Evolutionary conservation across 371 early-diverging fungal species (phyloP).

Genomic region (Haplosporangium sp.): DNA sequence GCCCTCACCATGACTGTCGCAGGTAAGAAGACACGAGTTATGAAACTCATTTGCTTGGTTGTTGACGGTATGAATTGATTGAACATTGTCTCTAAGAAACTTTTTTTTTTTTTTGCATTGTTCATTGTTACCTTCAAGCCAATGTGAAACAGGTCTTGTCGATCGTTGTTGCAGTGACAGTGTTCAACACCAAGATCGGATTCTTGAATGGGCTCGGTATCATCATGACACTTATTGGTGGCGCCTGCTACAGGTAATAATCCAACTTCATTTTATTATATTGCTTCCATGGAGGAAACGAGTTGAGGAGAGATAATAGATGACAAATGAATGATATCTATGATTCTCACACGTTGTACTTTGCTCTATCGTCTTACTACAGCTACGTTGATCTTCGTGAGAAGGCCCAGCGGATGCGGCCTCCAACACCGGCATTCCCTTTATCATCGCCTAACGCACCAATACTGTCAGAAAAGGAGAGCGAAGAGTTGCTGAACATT

Average conservation of each 20-base stretch:
- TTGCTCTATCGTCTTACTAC: neutral
- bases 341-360: too few species aligned
- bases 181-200: constrained; percentile 78
- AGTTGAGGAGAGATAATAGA: neutral
- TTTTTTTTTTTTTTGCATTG: neutral
- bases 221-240: constrained; percentile 80
- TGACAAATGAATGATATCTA: neutral
- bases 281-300: neutral
- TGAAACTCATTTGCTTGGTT: too few species aligned
- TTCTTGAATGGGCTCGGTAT: constrained; percentile 79
- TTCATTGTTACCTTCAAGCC: constrained; percentile 52
- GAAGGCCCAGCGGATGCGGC: constrained; percentile 34
- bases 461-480: constrained; percentile 39
- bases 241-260: constrained; percentile 58
- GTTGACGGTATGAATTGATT: too few species aligned
- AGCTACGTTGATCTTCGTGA: constrained; percentile 45
- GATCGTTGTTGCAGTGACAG: constrained; percentile 78
- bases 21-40: constrained; percentile 52
- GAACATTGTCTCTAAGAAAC: neutral
- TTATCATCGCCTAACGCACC: constrained; percentile 25
- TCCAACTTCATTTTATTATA: neutral
- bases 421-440: constrained; percentile 45
- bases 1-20: constrained; percentile 92
- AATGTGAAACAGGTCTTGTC: constrained; percentile 90
- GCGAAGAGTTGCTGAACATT: constrained; percentile 40